Evolutionary conservation across 257 asterid genomes (phyloP), one percentile per base, ranked within the genome.

Genomic region (Solanum sejunctum): DNA sequence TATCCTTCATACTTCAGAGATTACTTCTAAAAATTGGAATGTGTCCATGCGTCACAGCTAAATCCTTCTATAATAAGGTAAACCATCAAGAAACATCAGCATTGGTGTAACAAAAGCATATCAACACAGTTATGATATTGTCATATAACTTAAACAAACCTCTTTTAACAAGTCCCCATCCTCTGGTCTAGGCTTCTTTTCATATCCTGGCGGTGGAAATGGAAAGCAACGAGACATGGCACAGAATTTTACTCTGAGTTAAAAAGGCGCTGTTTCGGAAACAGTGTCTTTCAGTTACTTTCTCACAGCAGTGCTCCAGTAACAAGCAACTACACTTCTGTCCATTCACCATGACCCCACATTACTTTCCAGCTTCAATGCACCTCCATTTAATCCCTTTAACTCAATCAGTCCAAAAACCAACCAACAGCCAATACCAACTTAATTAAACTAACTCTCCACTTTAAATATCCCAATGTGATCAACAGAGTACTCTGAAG

Each of bases 211-310:
- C 71, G 98, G 99, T 83, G 99, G 99, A 93, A 94, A 95, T 56
- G 98, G 98, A 88, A 94, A 95, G 93, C 99, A 95, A 88, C 98
- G 99, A 89, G 99, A 95, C 99, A 95, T 95, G 90, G 94, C 93
- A 91, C 91, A 82, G 88, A 91, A 90, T 82, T 77, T 85, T 83
- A 86, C 57, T 61, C 85, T 86, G 20, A 81, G 81, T 78, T 86
- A 88, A 81, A 51, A 43, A 64, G 79, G 84, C 87, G 84, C 84
- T 87, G 88, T 88, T n/a, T 84, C 82, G 57, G 84, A 85, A 85
- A 84, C 80, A 64, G 85, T 84, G 85, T 85, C 84, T 93, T 89
- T 83, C 85, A 69, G 85, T 88, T 88, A 92, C 85, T 89, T 85
- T 72, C 85, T 85, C 77, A 45, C 58, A 45, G 88, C 89, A 84